Evolutionary conservation across 2,329 filamentous ascomycete genomes (phyloP).

Genomic region (Alternaria conjuncta): DNA sequence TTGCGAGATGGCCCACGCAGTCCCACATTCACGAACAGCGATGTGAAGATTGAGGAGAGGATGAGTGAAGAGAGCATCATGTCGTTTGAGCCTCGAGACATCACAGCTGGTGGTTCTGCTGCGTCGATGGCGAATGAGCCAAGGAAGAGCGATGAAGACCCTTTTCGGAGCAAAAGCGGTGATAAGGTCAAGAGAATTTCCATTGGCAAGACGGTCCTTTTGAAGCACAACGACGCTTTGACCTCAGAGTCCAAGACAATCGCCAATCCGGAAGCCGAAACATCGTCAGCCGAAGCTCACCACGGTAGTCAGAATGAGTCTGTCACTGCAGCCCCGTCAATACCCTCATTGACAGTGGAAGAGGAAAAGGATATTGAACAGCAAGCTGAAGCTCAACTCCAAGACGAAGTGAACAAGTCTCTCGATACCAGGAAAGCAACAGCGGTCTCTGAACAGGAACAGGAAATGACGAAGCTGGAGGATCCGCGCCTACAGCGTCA

Average conservation of each 20-base stretch:
- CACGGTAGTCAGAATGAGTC: background rate
- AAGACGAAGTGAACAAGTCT: slow-evolving; percentile 38
- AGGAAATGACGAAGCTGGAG: background rate
- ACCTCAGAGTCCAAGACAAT: background rate
- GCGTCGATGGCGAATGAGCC: background rate
- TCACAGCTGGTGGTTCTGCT: slow-evolving; percentile 19
- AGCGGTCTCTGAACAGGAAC: background rate
- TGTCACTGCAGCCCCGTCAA: slow-evolving; percentile 11
- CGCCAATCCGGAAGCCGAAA: slow-evolving; percentile 8
- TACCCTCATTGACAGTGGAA: slow-evolving; percentile 5
- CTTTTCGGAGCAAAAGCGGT: slow-evolving; percentile 35
- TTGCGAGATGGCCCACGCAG: slow-evolving; percentile 43
- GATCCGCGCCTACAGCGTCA: slow-evolving; percentile 26
- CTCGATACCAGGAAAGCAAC: slow-evolving; percentile 8
- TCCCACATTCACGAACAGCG: slow-evolving; percentile 35
- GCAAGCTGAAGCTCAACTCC: slow-evolving; percentile 46
- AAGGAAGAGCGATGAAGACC: slow-evolving; percentile 42
- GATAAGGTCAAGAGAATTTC: slow-evolving; percentile 44
- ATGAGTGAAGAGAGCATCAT: slow-evolving; percentile 39
- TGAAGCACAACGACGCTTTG: slow-evolving; percentile 3
- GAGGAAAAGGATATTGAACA: slow-evolving; percentile 45
- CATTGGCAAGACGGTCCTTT: slow-evolving; percentile 48
- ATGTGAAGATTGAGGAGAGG: slow-evolving; percentile 25
- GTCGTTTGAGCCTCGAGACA: slow-evolving; percentile 29
- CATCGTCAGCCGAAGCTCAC: background rate